Base-by-base conservation (phyloP, 768 basidiomycete genomes). In the Paxillus rubicundulus region DNA sequence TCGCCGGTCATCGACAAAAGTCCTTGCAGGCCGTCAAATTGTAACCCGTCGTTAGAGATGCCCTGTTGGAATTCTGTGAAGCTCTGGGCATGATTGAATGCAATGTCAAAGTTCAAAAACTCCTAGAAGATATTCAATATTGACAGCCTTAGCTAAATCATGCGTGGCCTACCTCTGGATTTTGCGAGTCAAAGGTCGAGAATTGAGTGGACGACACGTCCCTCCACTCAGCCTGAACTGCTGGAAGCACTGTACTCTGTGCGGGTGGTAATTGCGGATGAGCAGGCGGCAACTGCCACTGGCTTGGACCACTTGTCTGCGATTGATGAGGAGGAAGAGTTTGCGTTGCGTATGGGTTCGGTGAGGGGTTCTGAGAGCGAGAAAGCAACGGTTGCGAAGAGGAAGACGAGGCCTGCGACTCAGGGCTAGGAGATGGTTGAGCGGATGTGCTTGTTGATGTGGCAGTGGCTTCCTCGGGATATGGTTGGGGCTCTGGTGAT, bases 1-100 rank as follows among this genome's bases (percentile, higher is more conserved):
- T 72, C 65, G 8, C 59, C 59, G 2, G 72, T 69, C 8, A 59
- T 55, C 9, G 70, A 63, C 18, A 75, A 40, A 24, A 72, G 55
- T 5, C 67, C 66, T 27, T 67, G 65, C 37, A 72, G 50, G 9
- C 66, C 56, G 6, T 70, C 65, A 46, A 45, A 46, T 9, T 53
- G 39, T 16, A 66, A 48, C 20, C 27, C 39, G 21, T 30, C 9
- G 8, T 46, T 27, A 3, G 44, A 4, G 1, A 54, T 4, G 5
- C 9, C 36, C 20, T 53, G 61, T 17, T 51, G 50, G 21, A 38
- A 39, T 27, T 53, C 42, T 4, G 40, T 0, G 41, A 55, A 45
- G 33, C 46, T 51, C 45, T 59, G 53, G 18, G 30, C 18, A 16
- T 60, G 53, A 41, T 33, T 33, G 44, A 53, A 43, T 16, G 61